Evolutionary conservation across 2,329 filamentous ascomycete genomes (phyloP).

Genomic region (Chaetomiaceae sp.): DNA sequence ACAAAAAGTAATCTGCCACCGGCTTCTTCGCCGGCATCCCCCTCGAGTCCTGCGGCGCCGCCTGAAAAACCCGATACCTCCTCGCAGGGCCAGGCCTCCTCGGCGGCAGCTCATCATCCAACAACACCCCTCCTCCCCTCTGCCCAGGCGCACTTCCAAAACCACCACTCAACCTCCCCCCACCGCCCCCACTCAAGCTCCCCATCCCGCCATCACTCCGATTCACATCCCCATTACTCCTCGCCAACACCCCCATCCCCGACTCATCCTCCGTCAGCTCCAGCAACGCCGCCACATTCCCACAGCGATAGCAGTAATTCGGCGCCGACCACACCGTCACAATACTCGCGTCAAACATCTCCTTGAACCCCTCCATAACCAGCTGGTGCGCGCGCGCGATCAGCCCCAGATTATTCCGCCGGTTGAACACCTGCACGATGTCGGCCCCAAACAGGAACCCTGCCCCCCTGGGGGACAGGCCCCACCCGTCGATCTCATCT

Average conservation of each 20-base stretch:
- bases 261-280: conserved; percentile 84
- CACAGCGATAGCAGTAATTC: conserved; percentile 95
- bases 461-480: conserved; percentile 85
- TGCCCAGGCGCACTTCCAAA: conserved; percentile 17
- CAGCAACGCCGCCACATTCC: conserved; percentile 91
- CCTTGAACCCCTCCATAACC: conserved; percentile 99
- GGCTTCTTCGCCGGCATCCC: conserved; percentile 99
- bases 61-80: conserved; percentile 92
- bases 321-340: conserved; percentile 98
- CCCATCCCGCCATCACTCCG: conserved; percentile 48
- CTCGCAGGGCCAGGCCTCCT: conserved; percentile 68
- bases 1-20: conserved; percentile 93
- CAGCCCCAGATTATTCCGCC: conserved; percentile 84
- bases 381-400: conserved; percentile 94
- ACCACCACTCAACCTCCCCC: conserved; percentile 23
- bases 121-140: conserved; percentile 42
- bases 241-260: conserved; percentile 65
- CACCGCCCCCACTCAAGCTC: no score
- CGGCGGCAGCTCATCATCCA: conserved; percentile 40
- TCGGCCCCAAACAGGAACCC: conserved; percentile 94
- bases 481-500: conserved; percentile 97
- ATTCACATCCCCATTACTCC: conserved; percentile 66
- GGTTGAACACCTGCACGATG: conserved; percentile 94
- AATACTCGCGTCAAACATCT: conserved; percentile 95
- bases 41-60: conserved; percentile 88